Conservation (phyloP, 2,329 filamentous ascomycete species). For the Tolypocladium inflatum region DNA sequence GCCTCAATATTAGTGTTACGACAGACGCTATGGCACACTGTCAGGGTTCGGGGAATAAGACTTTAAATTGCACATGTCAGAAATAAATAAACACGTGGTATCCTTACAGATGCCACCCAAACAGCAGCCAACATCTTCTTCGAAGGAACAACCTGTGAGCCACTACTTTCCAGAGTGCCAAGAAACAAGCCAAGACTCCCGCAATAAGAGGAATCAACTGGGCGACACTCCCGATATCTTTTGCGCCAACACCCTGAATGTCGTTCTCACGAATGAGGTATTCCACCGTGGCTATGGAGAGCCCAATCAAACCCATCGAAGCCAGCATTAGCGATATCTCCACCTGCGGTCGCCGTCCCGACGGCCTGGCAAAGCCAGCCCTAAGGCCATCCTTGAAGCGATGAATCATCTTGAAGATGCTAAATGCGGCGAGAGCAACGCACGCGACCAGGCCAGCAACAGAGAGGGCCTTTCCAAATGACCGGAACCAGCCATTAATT, state of each 20-base stretch:
- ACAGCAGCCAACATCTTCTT: constrained; percentile 10
- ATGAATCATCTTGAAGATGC: constrained; percentile 1
- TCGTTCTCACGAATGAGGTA: constrained; percentile 10
- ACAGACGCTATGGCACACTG: too few relatives aligned
- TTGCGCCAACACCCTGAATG: constrained; percentile 5
- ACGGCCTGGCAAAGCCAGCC: constrained; percentile 1
- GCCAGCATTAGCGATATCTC: constrained; percentile 10
- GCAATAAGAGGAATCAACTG: constrained; percentile 15
- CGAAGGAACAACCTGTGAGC: constrained; percentile 6
- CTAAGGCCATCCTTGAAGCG: constrained; percentile 6
- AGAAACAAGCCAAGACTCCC: constrained; percentile 7
- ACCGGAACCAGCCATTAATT: constrained; percentile 10
- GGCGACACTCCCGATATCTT: constrained; percentile 8
- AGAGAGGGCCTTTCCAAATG: constrained; percentile 7
- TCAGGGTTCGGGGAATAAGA: too few relatives aligned
- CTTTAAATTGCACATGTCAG: too few relatives aligned
- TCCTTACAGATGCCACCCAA: constrained; percentile 9
- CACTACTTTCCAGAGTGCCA: constrained; percentile 11
- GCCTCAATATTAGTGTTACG: too few relatives aligned
- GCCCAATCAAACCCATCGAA: constrained; percentile 9
- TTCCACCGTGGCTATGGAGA: constrained; percentile 10
- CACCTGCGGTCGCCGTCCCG: constrained; percentile 6
- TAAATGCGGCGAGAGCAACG: constrained; percentile 1
- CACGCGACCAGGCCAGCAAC: constrained; percentile 9
- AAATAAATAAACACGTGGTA: too few relatives aligned